phyloP scores from a whole-genome alignment of 192 early-diverging fungal genomes.

The Entomortierella chlamydospora region DNA sequence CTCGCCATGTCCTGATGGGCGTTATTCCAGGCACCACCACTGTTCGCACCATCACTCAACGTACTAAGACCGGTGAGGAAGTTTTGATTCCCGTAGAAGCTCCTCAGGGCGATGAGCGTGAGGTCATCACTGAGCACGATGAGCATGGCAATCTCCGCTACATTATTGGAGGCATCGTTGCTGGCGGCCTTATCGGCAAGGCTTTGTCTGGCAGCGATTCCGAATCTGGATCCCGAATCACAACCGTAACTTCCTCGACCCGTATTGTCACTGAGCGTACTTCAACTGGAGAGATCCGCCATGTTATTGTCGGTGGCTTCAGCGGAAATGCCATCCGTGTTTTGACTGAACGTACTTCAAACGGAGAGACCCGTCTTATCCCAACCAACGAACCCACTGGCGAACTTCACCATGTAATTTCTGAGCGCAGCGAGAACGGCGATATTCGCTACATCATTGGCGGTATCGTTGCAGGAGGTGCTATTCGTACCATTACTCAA shows the following conservation, averaged over 20 bases:
- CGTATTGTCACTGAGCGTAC: conserved; percentile 45
- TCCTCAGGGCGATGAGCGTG: conserved; percentile 49
- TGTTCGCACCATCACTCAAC: conserved; percentile 45
- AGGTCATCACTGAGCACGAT: conserved; percentile 36
- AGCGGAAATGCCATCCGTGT: conserved; percentile 51
- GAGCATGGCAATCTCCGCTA: conserved; percentile 43
- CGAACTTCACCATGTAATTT: conserved; percentile 40
- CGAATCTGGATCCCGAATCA: conserved; percentile 13
- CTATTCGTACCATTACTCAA: conserved; percentile 11
- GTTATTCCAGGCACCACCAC: conserved; percentile 32
- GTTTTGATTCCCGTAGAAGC: conserved; percentile 43
- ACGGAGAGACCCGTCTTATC: conserved; percentile 33
- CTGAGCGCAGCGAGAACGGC: conserved; percentile 39
- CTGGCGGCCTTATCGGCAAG: conserved; percentile 24
- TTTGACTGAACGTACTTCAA: conserved; percentile 28
- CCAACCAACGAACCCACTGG: conserved; percentile 54
- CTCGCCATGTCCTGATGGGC: conserved; percentile 38
- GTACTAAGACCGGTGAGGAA: conserved; percentile 38
- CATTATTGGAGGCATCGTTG: conserved; percentile 47
- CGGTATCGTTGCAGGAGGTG: conserved; percentile 40
- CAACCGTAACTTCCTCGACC: conserved; percentile 38
- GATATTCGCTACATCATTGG: conserved; percentile 44
- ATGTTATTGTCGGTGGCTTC: conserved; percentile 38
- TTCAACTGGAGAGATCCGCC: conserved; percentile 26
- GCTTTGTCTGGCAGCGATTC: conserved; percentile 8